Evolutionary conservation across 2,329 filamentous ascomycete species (phyloP), one percentile per base, ranked within the genome.

Genomic region (Aureobasidium pullulans): DNA sequence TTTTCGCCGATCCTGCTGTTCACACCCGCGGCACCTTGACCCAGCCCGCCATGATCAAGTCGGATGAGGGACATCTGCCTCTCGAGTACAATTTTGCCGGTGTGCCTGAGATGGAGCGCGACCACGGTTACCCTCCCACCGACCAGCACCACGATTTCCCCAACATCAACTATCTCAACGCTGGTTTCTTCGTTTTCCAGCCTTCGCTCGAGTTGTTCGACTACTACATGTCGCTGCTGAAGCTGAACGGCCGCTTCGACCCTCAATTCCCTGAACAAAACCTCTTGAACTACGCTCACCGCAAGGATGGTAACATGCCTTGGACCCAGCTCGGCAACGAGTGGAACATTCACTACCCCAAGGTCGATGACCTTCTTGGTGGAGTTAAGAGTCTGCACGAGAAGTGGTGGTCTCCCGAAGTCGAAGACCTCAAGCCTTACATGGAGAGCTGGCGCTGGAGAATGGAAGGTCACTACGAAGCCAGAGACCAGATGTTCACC

Each of bases 321-420:
- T 76, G 73, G 73, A 64, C 63, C n/a, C 66, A 69, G 57, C 57
- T 76, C 6, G 62, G 64, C 19, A 69, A 69, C 15, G 69, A 66
- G 8, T 76, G 72, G 72, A 75, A 75, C 54, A 68, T 73, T 10
- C 68, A 72, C 47, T 71, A 68, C 44, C 68, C 70, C 0, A 73
- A 64, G 13, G 66, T 71, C 50, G 66, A 66, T 29, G 73, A 76
- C 57, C 60, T 75, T 32, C 64, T 70, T 10, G 67, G 70, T 32
- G 73, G 73, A 0, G 64, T 74, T 9, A 65, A 65, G 37, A 71
- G 67, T 56, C 62, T 75, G 49, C 73, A 76, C 46, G 72, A 71
- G 62, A 76, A 75, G 64, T 75, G 70, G 69, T 75, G 73, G 73
- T 62, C 66, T 40, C 70, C 68, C 1, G 68, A 64, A 29, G 65